Evolutionary conservation across 108 stramenopile species (phyloP).

Genomic region (Nitzschia sp.): DNA sequence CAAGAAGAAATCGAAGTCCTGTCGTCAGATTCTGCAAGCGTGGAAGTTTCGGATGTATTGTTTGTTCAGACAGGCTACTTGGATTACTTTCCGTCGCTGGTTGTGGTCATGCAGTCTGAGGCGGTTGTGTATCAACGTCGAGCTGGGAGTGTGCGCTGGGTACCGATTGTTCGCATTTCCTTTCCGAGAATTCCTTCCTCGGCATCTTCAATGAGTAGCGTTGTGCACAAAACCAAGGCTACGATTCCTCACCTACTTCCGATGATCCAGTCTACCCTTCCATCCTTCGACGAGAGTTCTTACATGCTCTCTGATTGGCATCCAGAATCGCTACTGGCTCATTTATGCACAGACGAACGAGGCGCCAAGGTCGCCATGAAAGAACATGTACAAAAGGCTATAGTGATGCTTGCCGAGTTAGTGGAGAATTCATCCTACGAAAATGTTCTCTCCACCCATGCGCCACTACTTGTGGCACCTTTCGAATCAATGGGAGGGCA

Average conservation of each 20-base stretch:
- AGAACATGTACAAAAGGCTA: slow-evolving; percentile 36
- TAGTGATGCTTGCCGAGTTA: slow-evolving; percentile 62
- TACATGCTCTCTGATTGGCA: slow-evolving; percentile 68
- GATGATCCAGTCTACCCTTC: slow-evolving; percentile 29
- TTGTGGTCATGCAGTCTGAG: slow-evolving; percentile 48
- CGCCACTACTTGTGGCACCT: slow-evolving; percentile 50
- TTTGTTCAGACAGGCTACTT: slow-evolving; percentile 67
- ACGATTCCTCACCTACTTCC: slow-evolving; percentile 59
- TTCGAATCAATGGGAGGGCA: slow-evolving; percentile 36
- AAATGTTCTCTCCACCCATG: slow-evolving; percentile 20
- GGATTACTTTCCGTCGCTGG: slow-evolving; percentile 66
- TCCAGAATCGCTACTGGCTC: slow-evolving; percentile 74
- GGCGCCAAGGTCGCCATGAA: slow-evolving; percentile 58
- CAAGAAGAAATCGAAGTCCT: slow-evolving; percentile 19
- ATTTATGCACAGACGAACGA: slow-evolving; percentile 56
- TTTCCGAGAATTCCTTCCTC: slow-evolving; percentile 41
- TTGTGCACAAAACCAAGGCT: slow-evolving; percentile 9
- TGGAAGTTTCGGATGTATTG: slow-evolving; percentile 55
- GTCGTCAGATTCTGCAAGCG: slow-evolving; percentile 16
- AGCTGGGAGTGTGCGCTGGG: slow-evolving; percentile 45
- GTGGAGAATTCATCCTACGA: slow-evolving; percentile 42
- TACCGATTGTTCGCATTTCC: slow-evolving; percentile 39
- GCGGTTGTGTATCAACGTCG: slow-evolving; percentile 59
- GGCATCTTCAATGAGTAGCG: background rate
- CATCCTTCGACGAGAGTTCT: slow-evolving; percentile 45